Conservation (phyloP, 768 basidiomycete genomes). For the Suillus placidus region DNA sequence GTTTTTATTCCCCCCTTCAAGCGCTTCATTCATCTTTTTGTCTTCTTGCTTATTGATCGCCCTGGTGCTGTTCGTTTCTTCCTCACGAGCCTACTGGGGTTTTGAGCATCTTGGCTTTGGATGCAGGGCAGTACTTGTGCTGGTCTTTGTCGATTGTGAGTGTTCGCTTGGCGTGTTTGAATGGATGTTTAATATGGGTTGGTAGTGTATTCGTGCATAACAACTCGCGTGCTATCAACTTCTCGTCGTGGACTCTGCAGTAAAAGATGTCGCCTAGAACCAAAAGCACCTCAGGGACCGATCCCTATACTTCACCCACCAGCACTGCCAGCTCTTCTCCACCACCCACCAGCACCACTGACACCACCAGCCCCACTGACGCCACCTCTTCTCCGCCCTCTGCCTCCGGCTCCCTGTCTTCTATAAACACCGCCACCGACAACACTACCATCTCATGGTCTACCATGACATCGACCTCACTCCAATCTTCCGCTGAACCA, state of each 20-base stretch:
- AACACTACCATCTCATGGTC: no score
- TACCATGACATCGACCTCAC: no score
- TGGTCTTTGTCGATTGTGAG: neutral
- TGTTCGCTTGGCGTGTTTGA: neutral
- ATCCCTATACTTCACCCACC: no score
- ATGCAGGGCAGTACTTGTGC: neutral
- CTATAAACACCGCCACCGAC: no score
- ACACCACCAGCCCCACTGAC: no score
- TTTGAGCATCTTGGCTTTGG: neutral
- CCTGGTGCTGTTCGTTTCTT: neutral
- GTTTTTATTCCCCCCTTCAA: neutral
- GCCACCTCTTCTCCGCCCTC: no score
- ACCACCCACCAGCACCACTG: no score
- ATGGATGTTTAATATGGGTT: neutral
- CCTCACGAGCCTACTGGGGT: neutral
- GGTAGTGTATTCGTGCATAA: neutral
- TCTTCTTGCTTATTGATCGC: neutral
- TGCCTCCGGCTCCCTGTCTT: no score
- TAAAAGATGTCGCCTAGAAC: no score
- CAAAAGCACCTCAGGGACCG: no score
- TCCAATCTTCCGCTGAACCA: neutral
- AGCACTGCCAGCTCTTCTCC: no score
- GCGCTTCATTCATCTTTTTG: neutral
- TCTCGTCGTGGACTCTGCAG: neutral
- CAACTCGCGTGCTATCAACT: neutral